Base-by-base conservation (phyloP, 2,329 filamentous ascomycete genomes). In the Phoma sp. region DNA sequence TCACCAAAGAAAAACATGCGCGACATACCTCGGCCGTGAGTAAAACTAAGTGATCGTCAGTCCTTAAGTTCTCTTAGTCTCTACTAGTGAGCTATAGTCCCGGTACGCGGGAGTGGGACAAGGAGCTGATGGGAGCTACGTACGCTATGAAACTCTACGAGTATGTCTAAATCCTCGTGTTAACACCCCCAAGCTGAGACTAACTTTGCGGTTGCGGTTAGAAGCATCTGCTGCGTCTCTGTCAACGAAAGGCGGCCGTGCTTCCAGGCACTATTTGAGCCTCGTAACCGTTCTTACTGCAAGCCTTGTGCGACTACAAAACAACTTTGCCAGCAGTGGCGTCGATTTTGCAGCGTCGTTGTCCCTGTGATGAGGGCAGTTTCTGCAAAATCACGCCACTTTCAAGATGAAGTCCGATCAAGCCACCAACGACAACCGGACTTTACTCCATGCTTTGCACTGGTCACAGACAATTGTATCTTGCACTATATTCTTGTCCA, bases 81-180 rank as follows among this genome's bases (percentile, higher is more conserved):
- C 41, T 36, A 32, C 31, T 43, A 32, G 33, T 32, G 17, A 39
- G 21, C 46, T 35, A 48, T 32, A 13, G 9, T 10, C 17, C 17
- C 15, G 25, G 33, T 29, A 31, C 45, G 51, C 51, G 53, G 57
- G 55, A 57, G 47, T 53, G 57, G 50, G 36, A 45, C 25, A 32
- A 21, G 35, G 40, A n/a, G 48, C 57, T 49, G 57, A 37, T 8
- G 32, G 44, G 37, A 50, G 31, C 48, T 19, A 45, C 43, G 40
- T 49, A 38, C 17, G 35, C 31, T 43, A 7, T 13, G 32, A 44
- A 57, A 57, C 41, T 37, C 17, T 60, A 53, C 15, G 7, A 36
- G 45, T 35, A 40, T 13, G 25, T 43, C 36, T 17, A 33, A 44
- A 4, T 33, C 15, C n/a, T 9, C 22, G 22, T 35, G n/a, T 22